Percentiles rank a stretch among this genome's conserved stretches.
Evolutionary conservation across 345 rosid species (phyloP).

Genomic region (Aurinia saxatilis): DNA sequence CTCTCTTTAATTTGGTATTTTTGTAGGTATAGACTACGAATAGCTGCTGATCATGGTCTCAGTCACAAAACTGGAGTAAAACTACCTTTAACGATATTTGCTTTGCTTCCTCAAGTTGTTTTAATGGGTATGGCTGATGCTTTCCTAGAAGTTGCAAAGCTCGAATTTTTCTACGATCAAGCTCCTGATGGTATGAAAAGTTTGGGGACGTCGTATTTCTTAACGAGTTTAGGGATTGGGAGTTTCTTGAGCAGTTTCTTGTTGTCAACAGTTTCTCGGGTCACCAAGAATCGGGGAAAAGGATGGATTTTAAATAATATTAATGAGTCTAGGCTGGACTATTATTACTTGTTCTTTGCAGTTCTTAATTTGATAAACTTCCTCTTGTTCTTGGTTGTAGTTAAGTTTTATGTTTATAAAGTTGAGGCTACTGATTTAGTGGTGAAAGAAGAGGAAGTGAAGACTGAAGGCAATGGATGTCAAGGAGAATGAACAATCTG

Average conservation of each 20-base stretch:
- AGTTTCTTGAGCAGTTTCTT: constrained; percentile 72
- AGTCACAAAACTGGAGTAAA: too few relatives aligned
- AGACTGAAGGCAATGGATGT: too few relatives aligned
- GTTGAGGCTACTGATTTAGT: constrained; percentile 57
- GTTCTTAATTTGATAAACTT: constrained; percentile 54
- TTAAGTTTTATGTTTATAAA: constrained; percentile 54
- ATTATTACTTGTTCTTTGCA: constrained; percentile 64
- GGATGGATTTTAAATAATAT: constrained; percentile 70
- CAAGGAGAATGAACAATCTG: too few relatives aligned
- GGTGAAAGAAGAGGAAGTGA: constrained; percentile 21
- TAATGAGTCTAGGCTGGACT: constrained; percentile 62
- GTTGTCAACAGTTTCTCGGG: constrained; percentile 45
- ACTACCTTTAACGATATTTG: too few relatives aligned
- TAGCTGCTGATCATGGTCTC: constrained; percentile 45
- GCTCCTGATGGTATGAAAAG: too few relatives aligned
- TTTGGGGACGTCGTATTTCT: constrained; percentile 67
- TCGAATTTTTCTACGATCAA: too few relatives aligned
- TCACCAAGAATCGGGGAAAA: constrained; percentile 47
- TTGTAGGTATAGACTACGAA: constrained; percentile 35
- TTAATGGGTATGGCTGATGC: constrained; percentile 82
- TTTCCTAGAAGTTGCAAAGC: constrained; percentile 67
- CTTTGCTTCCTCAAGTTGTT: constrained; percentile 67
- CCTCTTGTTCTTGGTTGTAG: constrained; percentile 44
- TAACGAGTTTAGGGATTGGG: constrained; percentile 50
- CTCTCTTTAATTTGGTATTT: too few relatives aligned